phyloP scores from a whole-genome alignment of 768 basidiomycete genomes.

The Phylloporus sp. region DNA sequence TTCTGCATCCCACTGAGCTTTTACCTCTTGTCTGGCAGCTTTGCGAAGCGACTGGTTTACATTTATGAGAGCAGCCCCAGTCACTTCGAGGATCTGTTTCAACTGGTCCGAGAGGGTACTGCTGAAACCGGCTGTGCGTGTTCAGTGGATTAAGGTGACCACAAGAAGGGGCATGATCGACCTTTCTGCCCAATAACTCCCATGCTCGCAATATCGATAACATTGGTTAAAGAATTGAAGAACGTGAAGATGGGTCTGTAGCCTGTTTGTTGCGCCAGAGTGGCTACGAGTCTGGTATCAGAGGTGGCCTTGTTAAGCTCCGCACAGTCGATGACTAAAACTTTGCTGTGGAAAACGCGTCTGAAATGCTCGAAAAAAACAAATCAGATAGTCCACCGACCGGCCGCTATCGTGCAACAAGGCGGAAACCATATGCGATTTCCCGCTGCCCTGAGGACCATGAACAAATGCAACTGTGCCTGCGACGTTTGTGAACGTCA shows the following conservation, averaged over 20 bases:
- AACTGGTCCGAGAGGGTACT: conserved; percentile 79
- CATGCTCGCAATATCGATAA: conserved; percentile 89
- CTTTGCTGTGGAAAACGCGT: conserved; percentile 42
- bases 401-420: conserved; percentile 52
- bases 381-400: conserved; percentile 29
- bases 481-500: conserved; percentile 28
- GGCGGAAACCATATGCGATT: conserved; percentile 53
- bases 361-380: background rate
- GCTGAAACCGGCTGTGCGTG: conserved; percentile 67
- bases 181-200: conserved; percentile 97
- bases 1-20: conserved; percentile 36
- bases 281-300: conserved; percentile 63
- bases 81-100: conserved; percentile 78
- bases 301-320: conserved; percentile 65
- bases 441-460: conserved; percentile 83
- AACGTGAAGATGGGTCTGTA: conserved; percentile 89
- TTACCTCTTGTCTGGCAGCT: conserved; percentile 38
- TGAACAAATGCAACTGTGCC: conserved; percentile 77
- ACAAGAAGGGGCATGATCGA: conserved; percentile 21
- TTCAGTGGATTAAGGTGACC: background rate
- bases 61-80: conserved; percentile 63
- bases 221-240: conserved; percentile 70
- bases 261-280: conserved; percentile 78
- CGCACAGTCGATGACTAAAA: conserved; percentile 80
- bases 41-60: conserved; percentile 52